Conservation (phyloP, 2,329 filamentous ascomycete genomes). For the Penicillium crustosum region DNA sequence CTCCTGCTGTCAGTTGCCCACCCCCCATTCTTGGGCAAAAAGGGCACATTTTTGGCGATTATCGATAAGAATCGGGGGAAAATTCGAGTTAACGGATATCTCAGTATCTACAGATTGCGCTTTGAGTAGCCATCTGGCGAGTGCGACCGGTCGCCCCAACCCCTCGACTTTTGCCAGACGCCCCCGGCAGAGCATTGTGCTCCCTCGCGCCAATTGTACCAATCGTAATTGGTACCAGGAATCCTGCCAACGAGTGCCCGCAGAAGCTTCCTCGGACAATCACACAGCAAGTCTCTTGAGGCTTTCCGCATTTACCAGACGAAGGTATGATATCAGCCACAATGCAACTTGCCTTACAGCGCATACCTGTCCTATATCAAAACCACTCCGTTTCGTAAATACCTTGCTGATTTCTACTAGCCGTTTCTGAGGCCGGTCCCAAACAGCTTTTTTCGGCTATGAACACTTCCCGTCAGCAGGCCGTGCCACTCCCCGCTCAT, state of each 20-base stretch:
- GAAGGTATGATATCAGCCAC: slow-evolving; percentile 63
- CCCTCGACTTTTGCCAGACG: slow-evolving; percentile 19
- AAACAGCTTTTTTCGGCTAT: slow-evolving; percentile 42
- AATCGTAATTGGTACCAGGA: slow-evolving; percentile 26
- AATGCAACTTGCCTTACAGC: slow-evolving; percentile 61
- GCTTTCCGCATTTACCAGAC: slow-evolving; percentile 28
- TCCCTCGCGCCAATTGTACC: slow-evolving; percentile 22
- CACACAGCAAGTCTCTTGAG: slow-evolving; percentile 23
- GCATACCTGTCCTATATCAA: slow-evolving; percentile 39
- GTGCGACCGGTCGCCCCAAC: slow-evolving; percentile 27
- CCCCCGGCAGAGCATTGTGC: slow-evolving; percentile 27
- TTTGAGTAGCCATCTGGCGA: slow-evolving; percentile 23
- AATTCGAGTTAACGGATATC: slow-evolving; percentile 13
- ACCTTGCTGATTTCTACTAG: slow-evolving; percentile 30
- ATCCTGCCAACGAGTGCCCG: slow-evolving; percentile 18
- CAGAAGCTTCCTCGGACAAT: slow-evolving; percentile 25
- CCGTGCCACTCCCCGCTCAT: slow-evolving; percentile 44
- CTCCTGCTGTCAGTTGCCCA: slow-evolving; percentile 17
- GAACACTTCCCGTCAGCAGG: slow-evolving; percentile 48
- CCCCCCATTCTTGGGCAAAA: slow-evolving; percentile 15
- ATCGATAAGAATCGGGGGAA: slow-evolving; percentile 18
- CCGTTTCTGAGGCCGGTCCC: slow-evolving; percentile 33
- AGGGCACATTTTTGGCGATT: slow-evolving; percentile 21
- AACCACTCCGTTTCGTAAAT: slow-evolving; percentile 39
- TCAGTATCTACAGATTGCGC: slow-evolving; percentile 20